Evolutionary conservation across 768 basidiomycete species (phyloP), one percentile per base, ranked within the genome.

Genomic region (Paxillus involutus): DNA sequence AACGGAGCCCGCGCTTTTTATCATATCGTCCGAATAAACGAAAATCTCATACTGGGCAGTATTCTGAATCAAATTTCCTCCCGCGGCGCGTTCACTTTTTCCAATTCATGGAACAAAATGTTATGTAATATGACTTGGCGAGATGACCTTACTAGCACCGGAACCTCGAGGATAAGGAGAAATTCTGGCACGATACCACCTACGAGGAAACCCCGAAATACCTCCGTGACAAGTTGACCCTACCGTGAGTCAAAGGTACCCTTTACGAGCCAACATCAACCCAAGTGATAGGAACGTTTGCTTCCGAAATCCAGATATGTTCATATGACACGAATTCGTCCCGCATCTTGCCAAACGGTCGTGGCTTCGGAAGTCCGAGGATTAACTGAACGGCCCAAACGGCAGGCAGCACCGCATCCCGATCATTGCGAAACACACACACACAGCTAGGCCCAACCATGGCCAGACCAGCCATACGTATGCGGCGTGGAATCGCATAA

Each of bases 331-430:
- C 21, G 21, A 21, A 21, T 21, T 21, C 21, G 21, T 30, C 39
- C 29, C 41, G 26, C 26, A 48, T 33, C 32, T 33, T 33, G 3
- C 35, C 10, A 35, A 35, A 35, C 9, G 14, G 17, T 49, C 35
- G 49, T 40, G 33, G 9, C 5, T 11, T 52, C 53, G 53, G 50
- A 40, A 43, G 40, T 55, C 53, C 53, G 53, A 55, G 53, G 53
- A 50, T 37, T 40, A 29, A 52, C 33, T 35, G 41, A 16, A 29
- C 9, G 45, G 39, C 17, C 39, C 14, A 35, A 35, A 40, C 17
- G 16, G 39, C n/a, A 13, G 17, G 39, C 17, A 35, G 39, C 43
- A 44, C 43, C 17, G 43, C 14, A 26, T 26, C 26, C 26, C 21
- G 21, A 7, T n/a, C 7, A 40, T 40, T 40, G 39, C 8, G 39